These are phyloP conservation scores for Astrothelium subdiscretum DNA, from an alignment of 495 filamentous ascomycete species.

Conservation along the genomic window DNA sequence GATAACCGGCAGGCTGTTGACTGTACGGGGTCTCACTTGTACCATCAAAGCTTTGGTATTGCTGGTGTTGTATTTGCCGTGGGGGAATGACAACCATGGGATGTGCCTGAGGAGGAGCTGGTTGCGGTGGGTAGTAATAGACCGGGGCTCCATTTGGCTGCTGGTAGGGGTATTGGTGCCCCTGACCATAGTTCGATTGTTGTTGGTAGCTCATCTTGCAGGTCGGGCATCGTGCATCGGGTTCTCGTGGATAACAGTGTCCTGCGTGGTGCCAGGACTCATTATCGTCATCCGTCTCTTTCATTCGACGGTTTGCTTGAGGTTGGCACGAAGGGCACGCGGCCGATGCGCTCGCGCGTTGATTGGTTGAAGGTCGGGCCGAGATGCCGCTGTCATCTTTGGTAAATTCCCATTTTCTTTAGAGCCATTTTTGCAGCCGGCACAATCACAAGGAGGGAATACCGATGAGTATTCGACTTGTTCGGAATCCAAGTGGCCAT, in stretches of 20 bases:
- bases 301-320: background rate
- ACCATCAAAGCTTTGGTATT: slow-evolving; percentile 9
- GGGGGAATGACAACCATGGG: slow-evolving; percentile 1
- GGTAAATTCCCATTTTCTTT: background rate
- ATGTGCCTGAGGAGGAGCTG: background rate
- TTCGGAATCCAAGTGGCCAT: no score
- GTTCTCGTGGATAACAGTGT: background rate
- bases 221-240: background rate
- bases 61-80: slow-evolving; percentile 6
- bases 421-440: background rate
- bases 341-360: background rate
- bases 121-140: background rate
- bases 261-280: background rate
- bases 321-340: background rate
- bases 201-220: background rate
- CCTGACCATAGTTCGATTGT: background rate
- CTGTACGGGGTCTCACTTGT: background rate
- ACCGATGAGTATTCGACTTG: no score
- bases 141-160: background rate
- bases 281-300: background rate
- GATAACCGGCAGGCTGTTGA: slow-evolving; percentile 1
- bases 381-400: background rate
- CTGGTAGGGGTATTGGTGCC: background rate
- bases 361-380: background rate
- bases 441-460: no score